Conservation (phyloP, 2,329 filamentous ascomycete genomes). For the Xylariaceae sp. region DNA sequence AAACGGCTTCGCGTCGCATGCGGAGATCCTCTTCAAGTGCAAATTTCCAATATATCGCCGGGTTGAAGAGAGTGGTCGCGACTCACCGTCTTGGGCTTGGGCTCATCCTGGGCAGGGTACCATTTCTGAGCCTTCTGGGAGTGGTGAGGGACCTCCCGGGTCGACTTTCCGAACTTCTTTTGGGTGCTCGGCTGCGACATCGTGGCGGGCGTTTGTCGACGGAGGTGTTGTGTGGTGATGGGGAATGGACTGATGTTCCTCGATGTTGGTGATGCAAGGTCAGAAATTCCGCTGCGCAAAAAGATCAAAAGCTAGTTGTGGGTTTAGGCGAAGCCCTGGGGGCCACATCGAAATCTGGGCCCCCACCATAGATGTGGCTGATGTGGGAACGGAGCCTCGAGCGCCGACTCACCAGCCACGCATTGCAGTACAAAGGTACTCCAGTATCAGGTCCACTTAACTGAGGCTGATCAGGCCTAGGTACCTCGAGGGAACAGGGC, state of each 20-base stretch:
- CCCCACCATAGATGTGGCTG: constrained; percentile 8
- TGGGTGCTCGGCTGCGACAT: constrained; percentile 68
- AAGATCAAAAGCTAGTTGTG: constrained; percentile 28
- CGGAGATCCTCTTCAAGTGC: no score
- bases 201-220: constrained; percentile 48
- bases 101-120: constrained; percentile 94
- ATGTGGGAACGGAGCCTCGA: no score
- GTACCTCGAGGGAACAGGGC: no score
- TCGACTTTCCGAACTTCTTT: constrained; percentile 98
- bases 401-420: constrained; percentile 8
- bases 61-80: constrained; percentile 20
- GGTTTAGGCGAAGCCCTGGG: constrained; percentile 30
- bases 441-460: not conserved
- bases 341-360: constrained; percentile 11
- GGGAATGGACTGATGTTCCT: constrained; percentile 20
- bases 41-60: no score
- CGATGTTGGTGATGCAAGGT: constrained; percentile 22
- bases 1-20: no score
- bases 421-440: constrained; percentile 5
- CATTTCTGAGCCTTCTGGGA: constrained; percentile 96
- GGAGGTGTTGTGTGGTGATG: constrained; percentile 22
- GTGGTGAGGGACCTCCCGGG: constrained; percentile 81
- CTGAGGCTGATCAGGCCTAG: no score
- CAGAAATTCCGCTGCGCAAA: constrained; percentile 27
- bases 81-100: constrained; percentile 92